Conservation (phyloP, 139 green algal species). For the Penium margaritaceum region DNA sequence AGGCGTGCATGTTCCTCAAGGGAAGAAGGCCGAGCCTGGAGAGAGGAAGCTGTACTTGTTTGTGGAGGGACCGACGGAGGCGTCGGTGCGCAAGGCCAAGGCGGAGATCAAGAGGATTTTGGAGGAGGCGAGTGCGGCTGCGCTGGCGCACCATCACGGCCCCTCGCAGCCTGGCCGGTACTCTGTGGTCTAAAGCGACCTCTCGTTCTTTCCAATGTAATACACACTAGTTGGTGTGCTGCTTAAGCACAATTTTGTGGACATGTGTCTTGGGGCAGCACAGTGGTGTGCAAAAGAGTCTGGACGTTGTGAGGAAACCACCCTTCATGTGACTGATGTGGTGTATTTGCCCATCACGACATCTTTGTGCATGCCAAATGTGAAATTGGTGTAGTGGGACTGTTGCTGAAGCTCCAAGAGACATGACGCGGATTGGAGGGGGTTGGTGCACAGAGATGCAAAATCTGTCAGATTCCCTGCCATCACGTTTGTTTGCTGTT, state of each 20-base stretch:
- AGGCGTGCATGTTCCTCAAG: conserved; percentile 60
- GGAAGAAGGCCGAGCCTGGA: conserved; percentile 55
- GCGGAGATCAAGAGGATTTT: neutral
- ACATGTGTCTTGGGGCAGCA: neutral
- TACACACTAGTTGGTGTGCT: neutral
- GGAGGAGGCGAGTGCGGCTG: neutral
- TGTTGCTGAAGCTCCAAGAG: too few relatives aligned
- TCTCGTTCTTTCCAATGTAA: neutral
- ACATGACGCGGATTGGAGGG: too few relatives aligned
- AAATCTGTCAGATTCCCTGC: too few relatives aligned
- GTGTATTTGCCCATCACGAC: too few relatives aligned
- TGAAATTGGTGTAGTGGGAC: too few relatives aligned
- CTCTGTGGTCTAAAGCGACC: neutral
- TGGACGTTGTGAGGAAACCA: too few relatives aligned
- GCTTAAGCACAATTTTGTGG: neutral
- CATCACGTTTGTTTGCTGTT: too few relatives aligned
- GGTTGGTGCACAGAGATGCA: too few relatives aligned
- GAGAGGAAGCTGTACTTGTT: conserved; percentile 91
- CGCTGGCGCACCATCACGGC: neutral
- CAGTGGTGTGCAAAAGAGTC: too few relatives aligned
- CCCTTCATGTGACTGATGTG: too few relatives aligned
- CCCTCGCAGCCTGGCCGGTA: conserved; percentile 15
- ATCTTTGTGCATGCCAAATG: too few relatives aligned
- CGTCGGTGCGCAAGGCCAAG: neutral
- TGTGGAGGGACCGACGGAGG: conserved; percentile 61